phyloP scores from a whole-genome alignment of 208 protist species.

The Strigomonas oncopelti region DNA sequence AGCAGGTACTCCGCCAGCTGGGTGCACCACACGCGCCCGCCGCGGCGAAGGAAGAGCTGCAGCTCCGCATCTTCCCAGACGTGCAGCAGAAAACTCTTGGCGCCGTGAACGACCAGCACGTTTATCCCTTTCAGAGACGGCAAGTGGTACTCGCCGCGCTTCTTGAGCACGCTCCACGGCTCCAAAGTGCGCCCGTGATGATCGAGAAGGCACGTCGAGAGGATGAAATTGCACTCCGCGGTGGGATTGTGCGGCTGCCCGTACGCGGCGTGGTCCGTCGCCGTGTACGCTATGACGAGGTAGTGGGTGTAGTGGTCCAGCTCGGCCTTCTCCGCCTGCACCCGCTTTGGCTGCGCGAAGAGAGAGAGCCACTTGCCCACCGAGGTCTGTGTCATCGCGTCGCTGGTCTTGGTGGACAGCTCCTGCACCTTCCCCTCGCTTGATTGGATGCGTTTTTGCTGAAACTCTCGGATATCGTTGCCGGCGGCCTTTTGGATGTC shows the following conservation, averaged over 20 bases:
- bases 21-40: conserved; percentile 84
- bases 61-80: conserved; percentile 53
- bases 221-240: conserved; percentile 48
- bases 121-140: conserved; percentile 64
- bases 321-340: conserved; percentile 44
- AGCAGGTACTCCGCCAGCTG: conserved; percentile 92
- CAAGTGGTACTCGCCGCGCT: conserved; percentile 52
- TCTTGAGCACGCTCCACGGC: conserved; percentile 60
- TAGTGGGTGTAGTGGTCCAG: conserved; percentile 47
- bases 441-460: conserved; percentile 22
- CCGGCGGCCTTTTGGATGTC: conserved; percentile 47
- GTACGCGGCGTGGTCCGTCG: conserved; percentile 61
- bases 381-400: conserved; percentile 20
- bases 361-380: conserved; percentile 57
- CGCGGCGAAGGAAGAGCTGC: conserved; percentile 68
- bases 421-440: conserved; percentile 11
- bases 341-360: conserved; percentile 38
- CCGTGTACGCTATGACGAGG: conserved; percentile 59
- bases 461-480: conserved; percentile 43
- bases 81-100: conserved; percentile 70
- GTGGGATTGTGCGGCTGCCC: conserved; percentile 60
- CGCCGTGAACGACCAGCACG: conserved; percentile 74
- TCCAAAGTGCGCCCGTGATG: conserved; percentile 38
- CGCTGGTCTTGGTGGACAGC: not conserved
- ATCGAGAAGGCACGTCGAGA: conserved; percentile 60